A percentile compares a stretch with the other conserved stretches of the same genome.
These are phyloP conservation scores for Paxillus involutus DNA, from an alignment of 768 basidiomycete species.

Conservation along the genomic window DNA sequence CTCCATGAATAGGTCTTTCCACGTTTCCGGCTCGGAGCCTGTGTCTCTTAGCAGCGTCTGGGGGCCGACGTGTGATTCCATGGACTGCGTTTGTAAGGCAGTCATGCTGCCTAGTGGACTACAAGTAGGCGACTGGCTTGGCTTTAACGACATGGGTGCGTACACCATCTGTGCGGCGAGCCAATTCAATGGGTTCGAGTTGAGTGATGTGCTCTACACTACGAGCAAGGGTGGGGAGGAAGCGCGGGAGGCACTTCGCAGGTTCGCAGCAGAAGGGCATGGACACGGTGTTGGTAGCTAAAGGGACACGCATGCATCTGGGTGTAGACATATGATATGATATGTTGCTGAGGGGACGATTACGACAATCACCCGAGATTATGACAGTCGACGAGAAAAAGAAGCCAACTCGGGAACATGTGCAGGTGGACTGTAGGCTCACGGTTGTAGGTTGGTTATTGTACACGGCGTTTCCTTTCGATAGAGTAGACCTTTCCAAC, in stretches of 20 bases:
- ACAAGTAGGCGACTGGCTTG: conserved; percentile 95
- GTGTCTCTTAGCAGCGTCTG: conserved; percentile 73
- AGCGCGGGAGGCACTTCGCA: conserved; percentile 50
- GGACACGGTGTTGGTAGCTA: conserved; percentile 27
- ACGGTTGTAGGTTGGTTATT: too few relatives aligned
- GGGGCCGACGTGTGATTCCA: conserved; percentile 98
- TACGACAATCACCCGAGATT: conserved; percentile 11
- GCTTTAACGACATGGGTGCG: conserved; percentile 98
- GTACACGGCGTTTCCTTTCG: too few relatives aligned
- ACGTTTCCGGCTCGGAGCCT: conserved; percentile 36
- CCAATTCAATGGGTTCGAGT: conserved; percentile 90
- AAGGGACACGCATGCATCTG: conserved; percentile 3
- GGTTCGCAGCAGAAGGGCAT: conserved; percentile 45
- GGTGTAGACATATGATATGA: conserved; percentile 16
- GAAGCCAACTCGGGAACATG: conserved; percentile 1
- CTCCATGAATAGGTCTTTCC: conserved; percentile 65
- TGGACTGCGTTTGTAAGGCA: conserved; percentile 83
- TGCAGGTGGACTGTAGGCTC: background rate
- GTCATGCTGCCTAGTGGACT: conserved; percentile 65
- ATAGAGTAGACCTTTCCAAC: background rate
- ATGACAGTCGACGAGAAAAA: background rate
- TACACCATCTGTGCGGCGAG: conserved; percentile 98
- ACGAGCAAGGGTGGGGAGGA: conserved; percentile 56
- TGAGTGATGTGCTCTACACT: conserved; percentile 80
- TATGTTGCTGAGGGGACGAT: background rate